Evolutionary conservation across 1,284 basidiomycete species (phyloP).

Genomic region (Chalciporus piperatoides): DNA sequence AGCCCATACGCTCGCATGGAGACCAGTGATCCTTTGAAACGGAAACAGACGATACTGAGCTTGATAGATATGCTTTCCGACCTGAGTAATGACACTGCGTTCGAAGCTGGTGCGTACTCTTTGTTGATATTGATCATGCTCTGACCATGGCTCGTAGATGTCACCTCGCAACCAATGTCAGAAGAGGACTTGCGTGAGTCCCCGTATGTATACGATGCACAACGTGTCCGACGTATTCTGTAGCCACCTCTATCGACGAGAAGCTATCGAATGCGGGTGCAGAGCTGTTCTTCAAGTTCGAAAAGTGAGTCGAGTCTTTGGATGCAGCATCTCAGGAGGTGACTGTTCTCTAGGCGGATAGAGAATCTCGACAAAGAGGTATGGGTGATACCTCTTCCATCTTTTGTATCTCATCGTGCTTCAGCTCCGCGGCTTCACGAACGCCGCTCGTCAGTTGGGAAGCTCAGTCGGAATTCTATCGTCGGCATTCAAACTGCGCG

Average conservation of each 20-base stretch:
- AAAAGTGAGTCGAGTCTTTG: constrained; percentile 27
- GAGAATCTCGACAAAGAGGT: constrained; percentile 35
- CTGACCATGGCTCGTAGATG: constrained; percentile 24
- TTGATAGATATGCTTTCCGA: constrained; percentile 62
- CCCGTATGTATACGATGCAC: neutral
- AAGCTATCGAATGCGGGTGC: constrained; percentile 34
- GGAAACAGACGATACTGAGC: constrained; percentile 62
- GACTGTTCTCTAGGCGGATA: constrained; percentile 24
- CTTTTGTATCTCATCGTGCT: constrained; percentile 13
- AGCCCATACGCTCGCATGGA: constrained; percentile 33
- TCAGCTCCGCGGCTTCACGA: constrained; percentile 34
- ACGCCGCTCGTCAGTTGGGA: constrained; percentile 34
- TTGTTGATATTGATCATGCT: constrained; percentile 1
- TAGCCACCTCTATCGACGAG: constrained; percentile 34
- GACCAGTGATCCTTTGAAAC: constrained; percentile 31
- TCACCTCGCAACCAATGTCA: constrained; percentile 40
- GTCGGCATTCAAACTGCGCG: constrained; percentile 34
- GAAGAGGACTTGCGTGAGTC: constrained; percentile 60
- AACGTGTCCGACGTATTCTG: constrained; percentile 9
- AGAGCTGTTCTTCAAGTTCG: constrained; percentile 32
- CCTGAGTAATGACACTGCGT: constrained; percentile 49
- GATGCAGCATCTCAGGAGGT: neutral
- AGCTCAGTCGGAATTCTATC: constrained; percentile 36
- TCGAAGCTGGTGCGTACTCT: constrained; percentile 40
- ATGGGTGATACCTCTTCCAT: constrained; percentile 2